Evolutionary conservation across 192 early-diverging fungal species (phyloP), one percentile per base, ranked within the genome.

Genomic region (Coemansia sp.): DNA sequence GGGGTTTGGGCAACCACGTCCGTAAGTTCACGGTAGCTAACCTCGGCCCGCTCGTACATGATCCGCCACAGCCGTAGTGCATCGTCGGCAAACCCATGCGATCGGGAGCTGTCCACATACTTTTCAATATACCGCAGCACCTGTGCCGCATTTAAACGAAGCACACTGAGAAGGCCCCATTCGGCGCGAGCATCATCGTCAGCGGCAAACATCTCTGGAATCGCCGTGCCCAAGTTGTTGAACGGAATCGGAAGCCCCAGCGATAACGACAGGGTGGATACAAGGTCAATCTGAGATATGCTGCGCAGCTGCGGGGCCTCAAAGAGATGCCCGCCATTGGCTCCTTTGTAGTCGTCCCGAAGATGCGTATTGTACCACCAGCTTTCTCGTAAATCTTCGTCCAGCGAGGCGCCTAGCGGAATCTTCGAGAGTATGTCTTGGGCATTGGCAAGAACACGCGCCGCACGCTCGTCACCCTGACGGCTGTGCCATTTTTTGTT

Each of bases 171-270:
- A 7, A 72, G 51, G 2, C 67, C 67, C 74, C 74, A 76, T 12
- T 66, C 67, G 22, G 41, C 50, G 5, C 28, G 7, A 0, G 2
- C 22, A 17, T 20, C 26, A 8, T 21, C 38, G 43, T 58, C 67
- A 8, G 62, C 59, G 5, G 78, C 81, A 47, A 99, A 85, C 5
- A 93, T 60, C 61, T 99, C 91, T 1, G 96, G 93, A 19, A 99
- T 88, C 8, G 89, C 60, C 0, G 84, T 76, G 2, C 96, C 96
- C 23, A 99, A 69, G 60, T 90, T 99, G 52, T 91, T 92, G 78
- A 89, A 95, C 2, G 96, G 94, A 52, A 96, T 90, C 0, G 92
- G 92, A 0, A 94, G 59, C 11, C 89, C 89, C 40, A 99, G 64
- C 23, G 90, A 54, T 22, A 90, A 64, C 2, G 90, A 60, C 14